Percentiles rank a stretch among this genome's conserved stretches.
These are phyloP conservation scores for Scheffersomyces cryptocercus DNA, from an alignment of 1,139 yeast genomes.

Conservation along the genomic window DNA sequence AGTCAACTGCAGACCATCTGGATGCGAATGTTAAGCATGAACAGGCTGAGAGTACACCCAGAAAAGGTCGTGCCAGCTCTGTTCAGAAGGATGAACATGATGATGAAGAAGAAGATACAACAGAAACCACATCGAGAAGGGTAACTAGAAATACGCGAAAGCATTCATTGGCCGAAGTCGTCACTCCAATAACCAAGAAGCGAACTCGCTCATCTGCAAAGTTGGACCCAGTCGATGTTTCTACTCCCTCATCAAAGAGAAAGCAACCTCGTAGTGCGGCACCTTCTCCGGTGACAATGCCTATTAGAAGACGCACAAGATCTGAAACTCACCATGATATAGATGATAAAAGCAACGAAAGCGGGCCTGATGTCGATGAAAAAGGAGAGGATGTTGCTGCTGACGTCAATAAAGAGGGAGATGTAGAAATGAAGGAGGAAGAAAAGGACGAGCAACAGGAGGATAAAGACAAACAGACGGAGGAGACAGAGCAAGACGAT, in stretches of 20 bases:
- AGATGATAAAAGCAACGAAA: slow-evolving; percentile 2
- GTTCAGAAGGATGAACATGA: background rate
- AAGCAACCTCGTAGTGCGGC: slow-evolving; percentile 4
- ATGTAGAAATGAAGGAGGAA: slow-evolving; percentile 7
- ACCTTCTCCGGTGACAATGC: slow-evolving; percentile 2
- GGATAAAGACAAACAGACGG: slow-evolving; percentile 6
- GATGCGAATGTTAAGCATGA: slow-evolving; percentile 14
- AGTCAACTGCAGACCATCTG: slow-evolving; percentile 10
- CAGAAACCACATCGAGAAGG: background rate
- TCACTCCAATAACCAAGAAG: slow-evolving; percentile 7
- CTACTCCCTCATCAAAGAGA: slow-evolving; percentile 3
- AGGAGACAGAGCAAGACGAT: slow-evolving; percentile 5
- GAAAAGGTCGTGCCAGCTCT: too few species aligned
- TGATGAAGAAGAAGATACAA: slow-evolving; percentile 2
- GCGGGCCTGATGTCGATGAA: slow-evolving; percentile 3
- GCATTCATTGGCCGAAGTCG: background rate
- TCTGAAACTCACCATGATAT: slow-evolving; percentile 4
- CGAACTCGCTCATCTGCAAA: slow-evolving; percentile 13
- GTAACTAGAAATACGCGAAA: slow-evolving; percentile 4
- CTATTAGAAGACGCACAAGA: slow-evolving; percentile 6
- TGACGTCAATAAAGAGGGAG: slow-evolving; percentile 4
- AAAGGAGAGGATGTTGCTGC: slow-evolving; percentile 9
- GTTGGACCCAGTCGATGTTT: slow-evolving; percentile 7
- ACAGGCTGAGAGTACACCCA: slow-evolving; percentile 8
- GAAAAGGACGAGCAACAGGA: slow-evolving; percentile 3